Evolutionary conservation across 2,329 filamentous ascomycete genomes (phyloP).

Genomic region (Diplocarpon mali): DNA sequence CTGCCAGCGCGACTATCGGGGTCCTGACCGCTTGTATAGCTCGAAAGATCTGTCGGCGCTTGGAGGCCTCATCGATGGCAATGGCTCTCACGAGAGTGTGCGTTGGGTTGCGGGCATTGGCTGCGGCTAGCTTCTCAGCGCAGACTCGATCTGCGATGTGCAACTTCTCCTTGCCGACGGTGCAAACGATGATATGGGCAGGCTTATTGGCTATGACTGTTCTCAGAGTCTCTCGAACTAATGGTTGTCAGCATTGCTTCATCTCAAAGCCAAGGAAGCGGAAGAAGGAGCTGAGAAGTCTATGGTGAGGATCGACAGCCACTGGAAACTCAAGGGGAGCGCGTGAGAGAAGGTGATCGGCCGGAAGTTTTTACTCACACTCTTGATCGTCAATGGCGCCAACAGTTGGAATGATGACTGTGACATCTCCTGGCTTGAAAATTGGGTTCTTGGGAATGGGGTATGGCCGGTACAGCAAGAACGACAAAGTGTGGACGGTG

Average conservation of each 20-base stretch:
- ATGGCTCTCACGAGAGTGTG: no score
- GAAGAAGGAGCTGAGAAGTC: no score
- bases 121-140: not conserved
- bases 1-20: conserved; percentile 11
- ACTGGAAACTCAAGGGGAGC: no score
- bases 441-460: conserved; percentile 1
- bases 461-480: conserved; percentile 3
- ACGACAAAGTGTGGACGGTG: conserved; percentile 14
- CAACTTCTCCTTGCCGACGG: conserved; percentile 8
- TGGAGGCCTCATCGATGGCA: not conserved
- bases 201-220: no score
- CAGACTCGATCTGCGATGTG: not conserved
- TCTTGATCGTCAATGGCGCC: conserved; percentile 9
- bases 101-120: not conserved
- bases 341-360: no score
- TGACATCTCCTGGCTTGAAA: conserved; percentile 12
- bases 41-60: conserved; percentile 13
- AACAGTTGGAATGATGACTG: conserved; percentile 17
- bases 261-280: no score
- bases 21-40: conserved; percentile 11
- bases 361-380: conserved; percentile 10
- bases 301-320: no score
- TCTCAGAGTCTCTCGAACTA: no score
- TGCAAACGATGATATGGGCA: not conserved
- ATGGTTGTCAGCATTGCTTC: no score